Evolutionary conservation across 2,329 filamentous ascomycete species (phyloP).

Genomic region (Aureobasidium zeae): DNA sequence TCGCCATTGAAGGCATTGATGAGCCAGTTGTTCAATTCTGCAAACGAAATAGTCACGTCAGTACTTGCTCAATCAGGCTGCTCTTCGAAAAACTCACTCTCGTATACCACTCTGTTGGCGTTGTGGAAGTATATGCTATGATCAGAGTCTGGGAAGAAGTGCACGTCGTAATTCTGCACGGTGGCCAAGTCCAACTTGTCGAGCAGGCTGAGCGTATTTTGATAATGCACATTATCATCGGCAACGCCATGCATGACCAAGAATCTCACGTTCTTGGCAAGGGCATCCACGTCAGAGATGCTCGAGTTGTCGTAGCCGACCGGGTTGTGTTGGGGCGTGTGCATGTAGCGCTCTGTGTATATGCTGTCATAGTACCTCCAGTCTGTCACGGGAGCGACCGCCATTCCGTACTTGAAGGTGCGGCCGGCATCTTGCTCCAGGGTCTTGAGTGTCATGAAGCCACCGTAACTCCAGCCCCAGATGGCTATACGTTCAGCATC

Average conservation of each 20-base stretch:
- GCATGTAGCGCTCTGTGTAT: constrained; percentile 97
- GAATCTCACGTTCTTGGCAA: constrained; percentile 73
- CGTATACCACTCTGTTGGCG: constrained; percentile 82
- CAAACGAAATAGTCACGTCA: constrained; percentile 16
- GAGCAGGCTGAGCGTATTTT: constrained; percentile 80
- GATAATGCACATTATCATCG: constrained; percentile 96
- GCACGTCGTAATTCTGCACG: constrained; percentile 90
- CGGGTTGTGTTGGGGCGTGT: constrained; percentile 74
- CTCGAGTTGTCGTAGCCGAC: constrained; percentile 66
- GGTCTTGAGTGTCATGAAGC: constrained; percentile 90
- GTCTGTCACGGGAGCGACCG: constrained; percentile 95
- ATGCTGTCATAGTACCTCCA: constrained; percentile 92
- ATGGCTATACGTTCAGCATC: constrained; percentile 77
- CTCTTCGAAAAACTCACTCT: constrained; percentile 65
- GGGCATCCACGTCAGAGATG: constrained; percentile 63
- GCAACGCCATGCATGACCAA: constrained; percentile 92
- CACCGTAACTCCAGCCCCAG: constrained; percentile 98
- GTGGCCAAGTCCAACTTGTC: constrained; percentile 74
- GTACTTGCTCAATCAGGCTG: constrained; percentile 10
- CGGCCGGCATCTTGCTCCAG: constrained; percentile 80
- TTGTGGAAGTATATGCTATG: constrained; percentile 94
- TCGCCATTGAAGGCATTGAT: constrained; percentile 97
- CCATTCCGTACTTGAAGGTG: constrained; percentile 95
- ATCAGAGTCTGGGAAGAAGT: constrained; percentile 93
- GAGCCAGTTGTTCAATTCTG: constrained; percentile 79